Percentiles rank a stretch among this genome's conserved stretches.
Evolutionary conservation across 2,329 filamentous ascomycete species (phyloP).

Genomic region (Calonectria naviculata): DNA sequence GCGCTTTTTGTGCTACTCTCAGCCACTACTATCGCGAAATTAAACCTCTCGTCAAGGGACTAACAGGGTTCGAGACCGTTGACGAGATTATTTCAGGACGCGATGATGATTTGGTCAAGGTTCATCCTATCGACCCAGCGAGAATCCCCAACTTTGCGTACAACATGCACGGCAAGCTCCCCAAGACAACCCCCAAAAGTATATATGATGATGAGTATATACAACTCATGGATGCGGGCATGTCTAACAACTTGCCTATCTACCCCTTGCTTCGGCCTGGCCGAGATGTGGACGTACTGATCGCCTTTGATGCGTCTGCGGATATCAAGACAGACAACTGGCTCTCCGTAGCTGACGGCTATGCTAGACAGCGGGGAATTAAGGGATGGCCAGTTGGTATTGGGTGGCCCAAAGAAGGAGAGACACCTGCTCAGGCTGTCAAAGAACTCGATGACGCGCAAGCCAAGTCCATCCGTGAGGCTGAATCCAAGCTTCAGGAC

Average conservation of each 20-base stretch:
- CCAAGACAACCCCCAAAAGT: constrained; percentile 80
- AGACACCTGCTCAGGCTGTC: constrained; percentile 68
- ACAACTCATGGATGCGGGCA: constrained; percentile 94
- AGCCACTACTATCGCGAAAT: constrained; percentile 97
- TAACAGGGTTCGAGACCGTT: constrained; percentile 80
- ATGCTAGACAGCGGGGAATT: constrained; percentile 88
- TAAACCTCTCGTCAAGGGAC: constrained; percentile 79
- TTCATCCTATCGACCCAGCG: constrained; percentile 95
- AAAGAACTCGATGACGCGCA: constrained; percentile 75
- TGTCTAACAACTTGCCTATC: constrained; percentile 98
- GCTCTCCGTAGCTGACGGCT: constrained; percentile 94
- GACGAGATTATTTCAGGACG: constrained; percentile 86
- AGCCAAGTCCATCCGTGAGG: constrained; percentile 68
- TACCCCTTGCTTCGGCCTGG: constrained; percentile 93
- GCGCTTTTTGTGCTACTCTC: constrained; percentile 94
- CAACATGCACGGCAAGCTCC: constrained; percentile 81
- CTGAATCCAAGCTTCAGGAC: constrained; percentile 70
- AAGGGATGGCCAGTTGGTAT: constrained; percentile 95
- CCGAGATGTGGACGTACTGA: constrained; percentile 86
- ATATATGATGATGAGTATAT: constrained; percentile 78
- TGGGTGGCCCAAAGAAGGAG: constrained; percentile 83
- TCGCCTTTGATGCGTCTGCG: constrained; percentile 94
- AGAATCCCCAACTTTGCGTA: constrained; percentile 90
- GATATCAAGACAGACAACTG: constrained; percentile 96
- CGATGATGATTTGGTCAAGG: constrained; percentile 86